These are phyloP conservation scores for Dalbergia cultrata DNA, from an alignment of 306 rosid species.

Conservation along the genomic window DNA sequence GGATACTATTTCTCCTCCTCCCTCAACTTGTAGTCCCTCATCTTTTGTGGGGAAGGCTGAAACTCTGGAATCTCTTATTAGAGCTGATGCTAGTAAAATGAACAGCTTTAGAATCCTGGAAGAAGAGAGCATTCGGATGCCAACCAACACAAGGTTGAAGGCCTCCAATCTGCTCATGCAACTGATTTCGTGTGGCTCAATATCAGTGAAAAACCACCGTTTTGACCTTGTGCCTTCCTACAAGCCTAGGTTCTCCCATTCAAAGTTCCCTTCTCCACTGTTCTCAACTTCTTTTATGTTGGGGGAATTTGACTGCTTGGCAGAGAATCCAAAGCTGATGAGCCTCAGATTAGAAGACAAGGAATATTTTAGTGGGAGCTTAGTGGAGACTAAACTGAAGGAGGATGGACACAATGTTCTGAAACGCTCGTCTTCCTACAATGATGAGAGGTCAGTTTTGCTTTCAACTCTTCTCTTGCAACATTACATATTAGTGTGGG, in stretches of 20 bases:
- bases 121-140: constrained; percentile 74
- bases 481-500: not conserved
- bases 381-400: constrained; percentile 83
- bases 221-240: constrained; percentile 92
- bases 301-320: constrained; percentile 82
- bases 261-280: constrained; percentile 82
- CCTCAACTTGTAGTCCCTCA: constrained; percentile 74
- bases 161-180: constrained; percentile 90
- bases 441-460: constrained; percentile 76
- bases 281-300: constrained; percentile 79
- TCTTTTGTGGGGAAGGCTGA: constrained; percentile 83
- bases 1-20: constrained; percentile 75
- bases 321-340: constrained; percentile 82
- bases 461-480: constrained; percentile 34
- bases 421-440: constrained; percentile 93
- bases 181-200: constrained; percentile 93
- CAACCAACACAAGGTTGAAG: constrained; percentile 75
- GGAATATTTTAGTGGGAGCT: constrained; percentile 97
- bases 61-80: constrained; percentile 90
- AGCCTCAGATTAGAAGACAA: constrained; percentile 87
- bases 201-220: constrained; percentile 91
- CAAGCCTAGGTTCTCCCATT: constrained; percentile 78
- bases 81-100: constrained; percentile 91
- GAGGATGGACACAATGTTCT: constrained; percentile 65
- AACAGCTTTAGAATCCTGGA: constrained; percentile 90